Base-by-base conservation (phyloP, 345 rosid species). In the Excoecaria cochinchinensis region DNA sequence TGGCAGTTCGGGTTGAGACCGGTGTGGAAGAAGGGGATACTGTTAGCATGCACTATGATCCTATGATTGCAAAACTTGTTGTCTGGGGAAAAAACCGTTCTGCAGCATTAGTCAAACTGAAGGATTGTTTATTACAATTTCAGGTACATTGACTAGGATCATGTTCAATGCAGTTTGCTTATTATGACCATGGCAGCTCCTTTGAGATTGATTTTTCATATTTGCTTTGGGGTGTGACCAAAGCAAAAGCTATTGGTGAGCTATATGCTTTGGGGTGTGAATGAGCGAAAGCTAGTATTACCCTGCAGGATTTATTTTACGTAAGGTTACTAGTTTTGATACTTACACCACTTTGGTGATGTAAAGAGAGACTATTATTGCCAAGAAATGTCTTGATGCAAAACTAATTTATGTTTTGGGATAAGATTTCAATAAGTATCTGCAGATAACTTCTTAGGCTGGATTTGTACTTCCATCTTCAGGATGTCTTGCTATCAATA, bases 31-130 rank as follows among this genome's bases (percentile, higher is more conserved):
- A 91, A 84, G 97, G 99, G 75, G 97, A 95, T 79, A 82, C 82
- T 77, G 94, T 95, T 73, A 95, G 93, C 92, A 91, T 91, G 99
- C 99, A 95, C 79, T 95, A 92, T 80, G 99, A 95, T 88, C 99
- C 99, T 66, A 91, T 95, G 97, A 95, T 92, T 84, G 99, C 99
- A 61, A 92, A 95, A 85, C 99, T 95, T 84, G 97, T 95, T 55
- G 98, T 90, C 58, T 87, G 91, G 92, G 98, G 92, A 74, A 93
- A 92, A 78, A 89, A 86, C 73, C 93, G 94, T 52, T 77, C 87
- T 38, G 90, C 94, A 66, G 99, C 99, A 63, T 80, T 95, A 77
- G 85, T 91, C 82, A 95, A 92, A 82, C 83, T 92, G 77, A 95
- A 85, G 87, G 91, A 95, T 85, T 87, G 91, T 81, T 83, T 95